Conservation (phyloP, 176 grass and related monocot species). For the Secale cereale region DNA sequence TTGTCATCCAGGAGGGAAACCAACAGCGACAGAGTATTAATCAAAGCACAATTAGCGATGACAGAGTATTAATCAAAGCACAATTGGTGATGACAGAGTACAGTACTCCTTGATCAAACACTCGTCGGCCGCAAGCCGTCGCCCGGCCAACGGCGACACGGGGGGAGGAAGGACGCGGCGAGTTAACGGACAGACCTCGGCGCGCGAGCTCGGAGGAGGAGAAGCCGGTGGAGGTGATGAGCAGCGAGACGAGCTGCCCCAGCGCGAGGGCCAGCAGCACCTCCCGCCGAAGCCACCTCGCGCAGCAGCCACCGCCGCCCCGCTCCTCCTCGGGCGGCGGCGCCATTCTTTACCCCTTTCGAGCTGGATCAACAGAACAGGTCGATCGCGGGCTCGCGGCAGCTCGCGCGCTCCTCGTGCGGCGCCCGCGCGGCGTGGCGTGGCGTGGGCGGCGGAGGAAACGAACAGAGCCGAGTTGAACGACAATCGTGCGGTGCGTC, state of each 20-base stretch:
- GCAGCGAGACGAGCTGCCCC: constrained; percentile 89
- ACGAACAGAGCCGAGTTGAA: background rate
- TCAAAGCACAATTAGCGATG: background rate
- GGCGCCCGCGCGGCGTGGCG: background rate
- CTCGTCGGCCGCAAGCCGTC: background rate
- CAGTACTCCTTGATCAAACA: background rate
- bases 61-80: too few relatives aligned
- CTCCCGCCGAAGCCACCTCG: constrained; percentile 33
- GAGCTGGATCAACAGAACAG: background rate
- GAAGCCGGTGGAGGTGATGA: constrained; percentile 96
- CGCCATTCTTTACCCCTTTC: constrained; percentile 7
- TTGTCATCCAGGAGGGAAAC: background rate
- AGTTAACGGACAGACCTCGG: constrained; percentile 40
- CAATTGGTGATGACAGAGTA: background rate
- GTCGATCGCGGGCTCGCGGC: background rate
- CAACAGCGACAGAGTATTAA: background rate
- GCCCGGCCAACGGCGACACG: background rate
- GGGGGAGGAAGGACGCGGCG: background rate
- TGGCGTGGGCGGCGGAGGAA: background rate
- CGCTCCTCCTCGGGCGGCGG: constrained; percentile 13
- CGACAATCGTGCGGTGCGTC: background rate
- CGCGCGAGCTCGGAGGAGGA: constrained; percentile 89
- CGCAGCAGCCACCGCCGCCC: background rate
- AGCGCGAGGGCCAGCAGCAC: constrained; percentile 62
- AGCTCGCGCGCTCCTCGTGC: background rate